Percentiles rank a stretch among this genome's conserved stretches.
phyloP scores from a whole-genome alignment of 192 early-diverging fungal species.

The Umbelopsis sp. region DNA sequence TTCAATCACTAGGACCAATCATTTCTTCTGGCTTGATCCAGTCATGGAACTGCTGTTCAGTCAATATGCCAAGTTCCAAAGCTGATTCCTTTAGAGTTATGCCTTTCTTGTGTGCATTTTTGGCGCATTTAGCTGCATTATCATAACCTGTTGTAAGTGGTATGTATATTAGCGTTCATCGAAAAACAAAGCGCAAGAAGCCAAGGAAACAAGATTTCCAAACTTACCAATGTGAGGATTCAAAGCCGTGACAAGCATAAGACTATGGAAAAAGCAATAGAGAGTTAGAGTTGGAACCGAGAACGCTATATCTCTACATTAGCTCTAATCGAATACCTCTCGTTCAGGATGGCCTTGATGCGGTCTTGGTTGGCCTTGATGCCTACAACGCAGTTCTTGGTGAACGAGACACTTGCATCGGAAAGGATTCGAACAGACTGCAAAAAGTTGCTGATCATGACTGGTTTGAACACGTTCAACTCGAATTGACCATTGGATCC shows the following conservation, averaged over 20 bases:
- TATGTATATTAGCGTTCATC: background rate
- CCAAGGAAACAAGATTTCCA: conserved; percentile 12
- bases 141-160: conserved; percentile 48
- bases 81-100: conserved; percentile 86
- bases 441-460: conserved; percentile 95
- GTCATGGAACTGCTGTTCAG: conserved; percentile 88
- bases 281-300: too few relatives aligned
- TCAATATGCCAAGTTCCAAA: conserved; percentile 81
- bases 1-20: conserved; percentile 53
- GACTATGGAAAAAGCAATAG: background rate
- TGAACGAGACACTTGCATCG: conserved; percentile 87
- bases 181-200: background rate
- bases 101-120: conserved; percentile 96
- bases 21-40: conserved; percentile 92
- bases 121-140: conserved; percentile 89
- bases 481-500: conserved; percentile 97
- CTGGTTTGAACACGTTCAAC: conserved; percentile 98
- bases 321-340: conserved; percentile 39
- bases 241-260: conserved; percentile 98
- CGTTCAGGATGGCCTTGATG: conserved; percentile 81
- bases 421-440: conserved; percentile 86
- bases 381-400: conserved; percentile 89
- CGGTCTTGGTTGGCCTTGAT: conserved; percentile 88
- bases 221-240: conserved; percentile 90
- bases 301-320: too few relatives aligned